Conservation (phyloP, 2,329 filamentous ascomycete species). For the Cordyceps sp. region DNA sequence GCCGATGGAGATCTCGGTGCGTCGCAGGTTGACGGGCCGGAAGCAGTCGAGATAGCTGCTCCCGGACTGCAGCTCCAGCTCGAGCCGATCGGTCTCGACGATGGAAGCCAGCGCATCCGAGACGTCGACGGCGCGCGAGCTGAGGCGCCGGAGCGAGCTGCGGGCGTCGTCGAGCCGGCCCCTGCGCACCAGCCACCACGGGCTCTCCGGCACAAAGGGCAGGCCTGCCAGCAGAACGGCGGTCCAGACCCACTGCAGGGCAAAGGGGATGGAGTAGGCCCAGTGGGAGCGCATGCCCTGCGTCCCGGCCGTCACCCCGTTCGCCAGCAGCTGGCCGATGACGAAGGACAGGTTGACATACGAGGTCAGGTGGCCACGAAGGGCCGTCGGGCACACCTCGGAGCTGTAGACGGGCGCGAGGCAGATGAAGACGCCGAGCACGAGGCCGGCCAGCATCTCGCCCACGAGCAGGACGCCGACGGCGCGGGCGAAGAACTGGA, state of each 20-base stretch:
- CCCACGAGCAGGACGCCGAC: conserved; percentile 24
- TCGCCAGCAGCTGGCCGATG: conserved; percentile 19
- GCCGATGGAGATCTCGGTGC: conserved; percentile 28
- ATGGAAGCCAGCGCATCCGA: conserved; percentile 45
- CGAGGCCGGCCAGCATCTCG: conserved; percentile 26
- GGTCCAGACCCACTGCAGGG: conserved; percentile 19
- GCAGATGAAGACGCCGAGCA: conserved; percentile 25
- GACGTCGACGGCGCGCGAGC: conserved; percentile 27
- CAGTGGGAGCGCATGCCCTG: conserved; percentile 25
- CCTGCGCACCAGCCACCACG: conserved; percentile 15
- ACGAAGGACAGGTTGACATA: conserved; percentile 26
- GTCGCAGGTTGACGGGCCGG: conserved; percentile 24
- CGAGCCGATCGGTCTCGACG: conserved; percentile 33
- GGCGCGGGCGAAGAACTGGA: conserved; percentile 16
- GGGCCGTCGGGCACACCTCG: conserved; percentile 22
- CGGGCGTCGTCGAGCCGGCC: conserved; percentile 12
- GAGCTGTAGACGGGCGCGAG: conserved; percentile 25
- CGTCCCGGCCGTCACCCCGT: conserved; percentile 6
- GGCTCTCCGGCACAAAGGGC: conserved; percentile 15
- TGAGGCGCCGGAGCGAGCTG: conserved; percentile 11
- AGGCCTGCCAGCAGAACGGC: conserved; percentile 11
- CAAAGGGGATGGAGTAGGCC: conserved; percentile 36
- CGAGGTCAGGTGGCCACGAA: conserved; percentile 23
- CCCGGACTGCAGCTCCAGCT: conserved; percentile 20
- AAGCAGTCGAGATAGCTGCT: conserved; percentile 29